Percentiles rank a stretch among this genome's conserved stretches.
Evolutionary conservation across 306 rosid genomes (phyloP).

Genomic region (Pyrus pyrifolia): DNA sequence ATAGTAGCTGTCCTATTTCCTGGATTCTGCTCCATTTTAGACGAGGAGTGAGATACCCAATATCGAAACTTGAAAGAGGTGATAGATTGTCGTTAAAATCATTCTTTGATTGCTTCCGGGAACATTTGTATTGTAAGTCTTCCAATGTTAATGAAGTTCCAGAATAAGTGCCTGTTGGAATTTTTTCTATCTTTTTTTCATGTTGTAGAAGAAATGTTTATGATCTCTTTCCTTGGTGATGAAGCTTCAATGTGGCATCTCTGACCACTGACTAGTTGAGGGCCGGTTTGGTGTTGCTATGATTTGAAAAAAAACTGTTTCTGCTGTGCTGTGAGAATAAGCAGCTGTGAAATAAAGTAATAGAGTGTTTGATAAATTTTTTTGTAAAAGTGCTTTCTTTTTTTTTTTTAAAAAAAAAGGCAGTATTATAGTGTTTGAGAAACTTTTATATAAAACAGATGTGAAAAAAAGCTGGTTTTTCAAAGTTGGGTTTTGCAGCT

Average conservation of each 20-base stretch:
- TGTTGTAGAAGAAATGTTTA: not conserved
- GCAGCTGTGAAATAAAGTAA: no score
- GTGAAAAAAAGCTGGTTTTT: no score
- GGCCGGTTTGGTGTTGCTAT: no score
- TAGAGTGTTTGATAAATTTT: no score
- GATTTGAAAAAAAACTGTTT: no score
- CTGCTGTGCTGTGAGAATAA: no score
- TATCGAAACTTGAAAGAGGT: conserved; percentile 5
- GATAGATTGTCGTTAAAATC: conserved; percentile 1
- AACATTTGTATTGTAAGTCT: conserved; percentile 17
- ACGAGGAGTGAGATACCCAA: conserved; percentile 24
- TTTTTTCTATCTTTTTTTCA: not conserved
- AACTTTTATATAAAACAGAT: no score
- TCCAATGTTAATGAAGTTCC: conserved; percentile 18
- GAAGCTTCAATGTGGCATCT: not conserved
- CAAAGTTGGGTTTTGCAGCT: no score
- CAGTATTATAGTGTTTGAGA: no score
- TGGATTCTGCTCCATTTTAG: conserved; percentile 39
- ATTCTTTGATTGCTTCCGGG: conserved; percentile 21
- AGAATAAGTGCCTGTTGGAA: conserved; percentile 2
- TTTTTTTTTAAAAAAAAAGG: no score
- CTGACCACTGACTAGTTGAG: not conserved
- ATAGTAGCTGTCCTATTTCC: not conserved
- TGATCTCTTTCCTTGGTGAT: not conserved
- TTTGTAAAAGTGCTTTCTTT: no score